These are phyloP conservation scores for Letharia columbiana DNA, from an alignment of 495 filamentous ascomycete species.

Conservation along the genomic window DNA sequence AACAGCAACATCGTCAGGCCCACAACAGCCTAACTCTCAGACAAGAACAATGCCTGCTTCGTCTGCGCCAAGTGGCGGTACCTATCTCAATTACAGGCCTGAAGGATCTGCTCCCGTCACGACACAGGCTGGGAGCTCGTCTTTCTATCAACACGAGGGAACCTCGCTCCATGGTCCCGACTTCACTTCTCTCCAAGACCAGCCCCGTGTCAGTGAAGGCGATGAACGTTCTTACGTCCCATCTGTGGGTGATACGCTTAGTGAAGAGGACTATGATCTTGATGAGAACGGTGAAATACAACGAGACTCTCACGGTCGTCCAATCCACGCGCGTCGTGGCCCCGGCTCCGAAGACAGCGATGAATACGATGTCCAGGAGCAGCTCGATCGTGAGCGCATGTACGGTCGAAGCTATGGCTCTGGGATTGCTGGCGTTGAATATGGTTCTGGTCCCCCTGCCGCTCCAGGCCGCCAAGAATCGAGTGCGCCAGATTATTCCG, in stretches of 20 bases:
- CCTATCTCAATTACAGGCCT: constrained; percentile 26
- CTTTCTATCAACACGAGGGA: constrained; percentile 41
- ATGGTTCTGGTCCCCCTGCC: constrained; percentile 26
- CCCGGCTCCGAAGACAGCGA: constrained; percentile 43
- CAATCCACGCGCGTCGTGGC: constrained; percentile 32
- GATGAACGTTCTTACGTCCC: constrained; percentile 47
- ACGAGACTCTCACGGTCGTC: constrained; percentile 38
- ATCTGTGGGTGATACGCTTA: constrained; percentile 43
- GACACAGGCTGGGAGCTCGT: constrained; percentile 24
- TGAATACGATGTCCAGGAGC: constrained; percentile 45
- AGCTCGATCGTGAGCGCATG: constrained; percentile 40
- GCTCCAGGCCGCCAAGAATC: constrained; percentile 17
- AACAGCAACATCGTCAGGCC: constrained; percentile 14
- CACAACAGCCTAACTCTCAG: constrained; percentile 20
- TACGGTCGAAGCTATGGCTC: constrained; percentile 40
- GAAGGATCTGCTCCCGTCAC: constrained; percentile 17
- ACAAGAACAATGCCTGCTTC: constrained; percentile 9
- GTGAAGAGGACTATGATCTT: constrained; percentile 49
- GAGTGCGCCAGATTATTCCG: constrained; percentile 43
- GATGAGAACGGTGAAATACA: constrained; percentile 41
- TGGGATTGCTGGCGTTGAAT: constrained; percentile 24
- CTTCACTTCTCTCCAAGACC: constrained; percentile 31
- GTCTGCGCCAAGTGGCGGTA: constrained; percentile 19
- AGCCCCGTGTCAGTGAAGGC: constrained; percentile 28
- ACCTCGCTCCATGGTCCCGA: constrained; percentile 31